Conservation (phyloP, 768 basidiomycete species). For the Chalciporus sphaerocephalus region DNA sequence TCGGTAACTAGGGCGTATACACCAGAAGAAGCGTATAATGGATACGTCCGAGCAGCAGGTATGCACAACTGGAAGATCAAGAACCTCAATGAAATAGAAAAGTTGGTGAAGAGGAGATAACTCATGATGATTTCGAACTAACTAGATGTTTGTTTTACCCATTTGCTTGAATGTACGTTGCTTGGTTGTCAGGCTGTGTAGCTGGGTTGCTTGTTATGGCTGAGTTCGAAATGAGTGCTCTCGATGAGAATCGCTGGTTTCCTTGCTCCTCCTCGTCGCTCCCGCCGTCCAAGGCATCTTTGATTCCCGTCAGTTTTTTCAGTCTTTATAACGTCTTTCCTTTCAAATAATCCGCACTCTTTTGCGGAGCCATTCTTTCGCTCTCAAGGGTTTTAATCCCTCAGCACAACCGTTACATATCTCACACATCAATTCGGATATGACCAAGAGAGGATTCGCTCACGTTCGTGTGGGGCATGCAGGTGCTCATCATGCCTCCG, state of each 20-base stretch:
- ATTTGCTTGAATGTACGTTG: not conserved
- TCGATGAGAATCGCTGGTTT: conserved; percentile 1
- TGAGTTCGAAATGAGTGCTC: conserved; percentile 23
- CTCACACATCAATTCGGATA: conserved; percentile 10
- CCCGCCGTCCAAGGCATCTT: conserved; percentile 1
- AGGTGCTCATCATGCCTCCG: conserved; percentile 12
- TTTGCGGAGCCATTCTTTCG: conserved; percentile 30
- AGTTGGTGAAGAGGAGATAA: conserved; percentile 14
- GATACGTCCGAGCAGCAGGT: conserved; percentile 60
- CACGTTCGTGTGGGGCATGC: conserved; percentile 24
- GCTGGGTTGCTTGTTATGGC: conserved; percentile 10
- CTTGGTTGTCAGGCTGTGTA: conserved; percentile 3
- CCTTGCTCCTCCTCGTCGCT: conserved; percentile 9
- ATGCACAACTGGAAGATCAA: conserved; percentile 58
- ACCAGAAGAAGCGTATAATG: conserved; percentile 55
- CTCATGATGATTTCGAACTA: no score
- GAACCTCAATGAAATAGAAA: conserved; percentile 14
- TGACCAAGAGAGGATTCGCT: conserved; percentile 29
- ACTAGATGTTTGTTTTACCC: no score
- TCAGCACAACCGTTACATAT: conserved; percentile 2
- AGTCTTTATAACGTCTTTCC: conserved; percentile 19
- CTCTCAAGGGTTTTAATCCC: conserved; percentile 5
- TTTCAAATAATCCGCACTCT: conserved; percentile 19
- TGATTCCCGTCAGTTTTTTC: conserved; percentile 6
- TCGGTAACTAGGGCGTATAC: conserved; percentile 34